phyloP scores from a whole-genome alignment of 306 rosid species.

The Morella rubra region DNA sequence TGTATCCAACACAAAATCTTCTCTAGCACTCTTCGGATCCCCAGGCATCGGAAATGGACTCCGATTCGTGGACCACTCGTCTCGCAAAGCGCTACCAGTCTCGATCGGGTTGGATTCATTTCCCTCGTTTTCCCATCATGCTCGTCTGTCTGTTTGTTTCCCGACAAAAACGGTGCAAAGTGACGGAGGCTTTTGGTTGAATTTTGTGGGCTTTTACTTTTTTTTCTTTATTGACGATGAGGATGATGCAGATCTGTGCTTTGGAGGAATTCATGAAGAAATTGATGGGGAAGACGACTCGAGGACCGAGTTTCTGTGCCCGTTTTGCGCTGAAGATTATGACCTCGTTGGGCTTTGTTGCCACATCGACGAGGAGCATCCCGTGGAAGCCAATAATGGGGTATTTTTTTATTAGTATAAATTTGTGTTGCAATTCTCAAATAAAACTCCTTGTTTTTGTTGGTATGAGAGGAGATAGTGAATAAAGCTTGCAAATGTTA shows the following conservation, averaged over 20 bases:
- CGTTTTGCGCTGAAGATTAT: slow-evolving; percentile 73
- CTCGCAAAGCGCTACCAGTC: slow-evolving; percentile 56
- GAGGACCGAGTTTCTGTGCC: slow-evolving; percentile 67
- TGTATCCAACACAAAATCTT: background rate
- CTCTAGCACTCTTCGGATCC: background rate
- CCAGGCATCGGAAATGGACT: slow-evolving; percentile 43
- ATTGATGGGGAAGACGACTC: slow-evolving; percentile 53
- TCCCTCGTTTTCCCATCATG: background rate
- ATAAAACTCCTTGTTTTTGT: background rate
- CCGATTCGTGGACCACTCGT: slow-evolving; percentile 64
- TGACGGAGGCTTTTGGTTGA: background rate
- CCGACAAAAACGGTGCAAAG: background rate
- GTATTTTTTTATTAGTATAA: slow-evolving; percentile 26
- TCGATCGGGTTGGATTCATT: slow-evolving; percentile 54
- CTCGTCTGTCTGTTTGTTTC: background rate
- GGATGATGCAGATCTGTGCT: slow-evolving; percentile 52
- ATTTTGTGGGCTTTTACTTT: too few species aligned
- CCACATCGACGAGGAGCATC: slow-evolving; percentile 83
- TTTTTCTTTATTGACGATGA: background rate
- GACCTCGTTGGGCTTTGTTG: slow-evolving; percentile 83
- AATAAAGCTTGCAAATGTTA: background rate
- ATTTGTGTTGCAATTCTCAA: background rate
- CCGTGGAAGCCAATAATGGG: slow-evolving; percentile 68
- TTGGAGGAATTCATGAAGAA: slow-evolving; percentile 49
- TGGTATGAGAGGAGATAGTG: background rate